Evolutionary conservation across 2,329 filamentous ascomycete genomes (phyloP), one percentile per base, ranked within the genome.

Genomic region (Fusarium compactum): DNA sequence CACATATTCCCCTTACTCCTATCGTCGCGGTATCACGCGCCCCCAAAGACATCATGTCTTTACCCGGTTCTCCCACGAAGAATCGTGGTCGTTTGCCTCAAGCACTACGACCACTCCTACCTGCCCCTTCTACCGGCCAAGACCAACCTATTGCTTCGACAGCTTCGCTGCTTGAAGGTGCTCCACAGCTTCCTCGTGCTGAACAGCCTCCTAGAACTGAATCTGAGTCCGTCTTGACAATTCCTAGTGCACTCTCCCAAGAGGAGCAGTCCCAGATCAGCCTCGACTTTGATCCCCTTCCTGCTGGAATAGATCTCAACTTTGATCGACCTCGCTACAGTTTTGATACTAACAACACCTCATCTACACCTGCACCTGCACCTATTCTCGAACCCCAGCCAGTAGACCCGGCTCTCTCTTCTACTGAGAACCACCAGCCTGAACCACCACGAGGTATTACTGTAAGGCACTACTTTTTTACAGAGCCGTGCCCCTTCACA

Each of bases 391-490:
- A 2, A 7, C 18, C 34, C 8, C 34, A 38, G 18, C 34, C 34
- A 38, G 18, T 38, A 38, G 34, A 38, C 34, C 34, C 34, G n/a
- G 34, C 34, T 7, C 34, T 38, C 6, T 38, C 34, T 38, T n/a
- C 10, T 38, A n/a, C 34, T 18, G 34, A 38, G 18, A n/a, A 12
- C 18, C 5, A n/a, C 11, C 34, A 12, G 3, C 7, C 18, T 38
- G 6, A 18, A n/a, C 4, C 0, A n/a, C 18, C 34, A n/a, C 34
- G 18, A 6, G 18, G 34, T 10, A 18, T n/a, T 38, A 38, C 34
- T 38, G 0, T 1, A 38, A n/a, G 18, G 3, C 0, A 38, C 18
- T 38, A 38, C 10, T 2, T n/a, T 10, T n/a, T n/a, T 0, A 7
- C 4, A 12, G 34, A 38, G 10, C 34, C 34, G 18, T 38, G 34